Evolutionary conservation across 116 monocot genomes (phyloP), one percentile per base, ranked within the genome.

Genomic region (Trichopus zeylanicus): DNA sequence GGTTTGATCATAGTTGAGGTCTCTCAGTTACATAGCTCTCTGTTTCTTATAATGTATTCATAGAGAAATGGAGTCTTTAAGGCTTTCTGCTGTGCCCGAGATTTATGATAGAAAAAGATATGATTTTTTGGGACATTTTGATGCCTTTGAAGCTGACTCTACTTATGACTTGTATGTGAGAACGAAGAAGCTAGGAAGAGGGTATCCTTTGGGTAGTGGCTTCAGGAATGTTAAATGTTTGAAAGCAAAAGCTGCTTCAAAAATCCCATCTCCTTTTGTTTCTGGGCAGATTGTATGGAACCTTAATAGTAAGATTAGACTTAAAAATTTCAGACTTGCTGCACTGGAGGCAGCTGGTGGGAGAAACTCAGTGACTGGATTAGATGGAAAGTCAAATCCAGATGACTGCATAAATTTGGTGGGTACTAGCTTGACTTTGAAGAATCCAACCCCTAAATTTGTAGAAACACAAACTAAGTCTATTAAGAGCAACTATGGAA

Each of bases 281-380:
- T n/a, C 15, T 28, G 15, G 28, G 12, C 28, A 12, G 26, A 8
- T 26, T 16, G 28, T 26, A 53, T 53, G 12, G 1, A 27, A 10
- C 18, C 18, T 26, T 55, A 31, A 33, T 7, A 7, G 12, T 32
- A n/a, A 32, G 10, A 22, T 21, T 31, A 64, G 68, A 31, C 33
- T 60, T n/a, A 67, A 63, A 27, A 20, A 62, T 15, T 51, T 54
- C 53, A 29, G 33, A 28, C 66, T 69, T 67, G 8, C 33, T 52
- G 65, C 62, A 4, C 30, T 58, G 52, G 63, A 60, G 20, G 67
- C 51, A 16, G 46, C 26, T 48, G 60, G 23, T 46, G 53, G 49
- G 6, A 10, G 24, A 18, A 49, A 32, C 35, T 61, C 63, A 12
- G 22, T 18, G 5, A 1, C 53, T 22, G 72, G 64, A 39, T 39